These are phyloP conservation scores for Colletotrichum melonis DNA, from an alignment of 2,329 filamentous ascomycete species.

Conservation along the genomic window DNA sequence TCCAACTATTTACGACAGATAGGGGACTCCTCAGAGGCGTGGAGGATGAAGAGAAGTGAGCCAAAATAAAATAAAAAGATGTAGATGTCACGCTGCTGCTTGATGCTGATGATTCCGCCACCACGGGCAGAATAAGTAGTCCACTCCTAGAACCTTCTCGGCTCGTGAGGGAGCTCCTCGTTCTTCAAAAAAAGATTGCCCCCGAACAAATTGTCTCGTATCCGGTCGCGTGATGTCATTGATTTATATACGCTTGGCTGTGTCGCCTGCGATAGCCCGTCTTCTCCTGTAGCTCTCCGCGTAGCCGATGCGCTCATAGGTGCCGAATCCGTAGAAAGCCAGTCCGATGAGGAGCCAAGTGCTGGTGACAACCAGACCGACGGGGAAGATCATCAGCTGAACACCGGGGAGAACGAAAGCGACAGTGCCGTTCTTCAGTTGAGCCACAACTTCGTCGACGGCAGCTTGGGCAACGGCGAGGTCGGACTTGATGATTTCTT, in stretches of 20 bases:
- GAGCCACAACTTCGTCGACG: conserved; percentile 58
- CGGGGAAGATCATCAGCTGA: conserved; percentile 75
- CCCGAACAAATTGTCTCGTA: not conserved
- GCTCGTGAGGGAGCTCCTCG: not conserved
- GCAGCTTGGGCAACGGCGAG: conserved; percentile 60
- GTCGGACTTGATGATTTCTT: conserved; percentile 64
- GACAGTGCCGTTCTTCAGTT: conserved; percentile 61
- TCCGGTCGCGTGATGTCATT: not conserved
- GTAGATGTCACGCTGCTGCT: conserved; percentile 30
- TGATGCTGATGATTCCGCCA: conserved; percentile 32
- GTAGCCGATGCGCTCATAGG: conserved; percentile 74
- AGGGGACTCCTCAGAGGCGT: not conserved
- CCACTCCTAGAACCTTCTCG: conserved; percentile 10
- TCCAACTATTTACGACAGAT: conserved; percentile 33
- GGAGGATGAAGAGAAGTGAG: conserved; percentile 4
- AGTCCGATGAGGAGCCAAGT: conserved; percentile 71
- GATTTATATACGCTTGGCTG: conserved; percentile 34
- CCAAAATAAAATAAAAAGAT: conserved; percentile 2
- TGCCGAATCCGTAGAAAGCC: conserved; percentile 71
- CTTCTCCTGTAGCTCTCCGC: conserved; percentile 70
- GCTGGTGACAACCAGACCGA: conserved; percentile 74
- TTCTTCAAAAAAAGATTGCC: not conserved
- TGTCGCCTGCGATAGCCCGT: conserved; percentile 54
- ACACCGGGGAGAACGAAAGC: conserved; percentile 78
- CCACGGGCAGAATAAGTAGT: not conserved